Evolutionary conservation across 129 eudicot species (phyloP), one percentile per base, ranked within the genome.

Genomic region (Artemisia argyi): DNA sequence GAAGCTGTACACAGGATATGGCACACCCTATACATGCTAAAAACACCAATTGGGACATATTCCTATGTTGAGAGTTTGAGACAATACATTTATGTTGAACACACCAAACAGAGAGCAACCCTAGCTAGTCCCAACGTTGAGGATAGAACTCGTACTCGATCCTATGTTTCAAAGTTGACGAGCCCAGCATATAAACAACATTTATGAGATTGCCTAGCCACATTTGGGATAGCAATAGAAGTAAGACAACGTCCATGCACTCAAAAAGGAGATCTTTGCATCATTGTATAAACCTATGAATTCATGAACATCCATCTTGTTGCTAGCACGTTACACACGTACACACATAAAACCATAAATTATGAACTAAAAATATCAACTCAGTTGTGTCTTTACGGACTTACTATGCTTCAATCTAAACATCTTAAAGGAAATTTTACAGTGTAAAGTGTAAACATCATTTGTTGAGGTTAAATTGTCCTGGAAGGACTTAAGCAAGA

Each of bases 201-300:
- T 60, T 30, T 62, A 62, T 62, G 49, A 62, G 50, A 62, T 62
- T 35, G 50, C 65, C 3, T 60, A 20, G 42, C 42, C 65, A n/a
- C 10, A 61, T 24, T 61, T 13, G 12, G 62, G 26, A 7, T 39
- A 39, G 46, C 46, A 39, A 39, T 39, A 39, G 46, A 39, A 39
- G 11, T 39, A 39, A 39, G 46, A 39, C 46, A 39, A 7, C 46
- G 10, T 39, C 46, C 46, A 39, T 39, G 10, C 1, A n/a, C 42
- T 32, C 42, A 4, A 32, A 28, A 32, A 5, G 42, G 26, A 32
- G 42, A 4, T 32, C 7, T 32, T 32, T 32, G 7, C 42, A 32
- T 32, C 6, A 32, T 32, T 39, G 46, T 39, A 39, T 39, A 39
- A 39, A 39, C 46, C 10, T 8, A 1, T 39, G 46, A 39, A 39